A percentile compares a stretch with the other conserved stretches of the same genome.
Evolutionary conservation across 75 land plant species (phyloP).

Genomic region (Pinus albicaulis): DNA sequence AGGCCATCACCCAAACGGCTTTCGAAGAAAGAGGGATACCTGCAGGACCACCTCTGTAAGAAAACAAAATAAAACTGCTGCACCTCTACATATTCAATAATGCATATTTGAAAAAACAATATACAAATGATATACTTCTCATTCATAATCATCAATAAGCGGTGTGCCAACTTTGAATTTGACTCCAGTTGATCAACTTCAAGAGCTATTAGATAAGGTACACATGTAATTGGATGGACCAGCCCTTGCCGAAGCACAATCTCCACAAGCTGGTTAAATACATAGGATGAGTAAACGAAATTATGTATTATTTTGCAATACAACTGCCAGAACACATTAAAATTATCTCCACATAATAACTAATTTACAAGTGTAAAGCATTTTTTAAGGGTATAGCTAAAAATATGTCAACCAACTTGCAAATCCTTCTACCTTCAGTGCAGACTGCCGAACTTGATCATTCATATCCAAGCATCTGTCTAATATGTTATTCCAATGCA

Average conservation of each 20-base stretch:
- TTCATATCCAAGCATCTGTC: constrained; percentile 79
- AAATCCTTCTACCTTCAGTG: constrained; percentile 70
- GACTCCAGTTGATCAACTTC: constrained; percentile 90
- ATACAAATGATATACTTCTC: constrained; percentile 71
- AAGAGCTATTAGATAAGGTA: constrained; percentile 93
- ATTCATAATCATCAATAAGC: constrained; percentile 87
- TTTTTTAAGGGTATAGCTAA: background rate
- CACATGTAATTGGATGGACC: constrained; percentile 99
- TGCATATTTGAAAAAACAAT: background rate
- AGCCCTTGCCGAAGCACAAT: constrained; percentile 97
- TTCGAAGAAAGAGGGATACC: constrained; percentile 97
- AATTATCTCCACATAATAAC: background rate
- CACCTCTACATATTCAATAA: background rate
- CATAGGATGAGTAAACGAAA: background rate
- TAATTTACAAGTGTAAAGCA: background rate
- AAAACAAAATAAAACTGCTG: constrained; percentile 3
- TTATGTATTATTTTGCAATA: background rate
- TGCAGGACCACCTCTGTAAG: constrained; percentile 24
- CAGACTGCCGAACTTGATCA: constrained; percentile 81
- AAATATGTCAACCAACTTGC: background rate
- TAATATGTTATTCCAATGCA: constrained; percentile 90
- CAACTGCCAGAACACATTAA: background rate
- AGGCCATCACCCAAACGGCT: constrained; percentile 98
- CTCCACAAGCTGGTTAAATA: constrained; percentile 81
- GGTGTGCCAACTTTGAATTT: constrained; percentile 95